Base-by-base conservation (phyloP, 2,329 filamentous ascomycete genomes). In the Phyllosticta capitalensis region DNA sequence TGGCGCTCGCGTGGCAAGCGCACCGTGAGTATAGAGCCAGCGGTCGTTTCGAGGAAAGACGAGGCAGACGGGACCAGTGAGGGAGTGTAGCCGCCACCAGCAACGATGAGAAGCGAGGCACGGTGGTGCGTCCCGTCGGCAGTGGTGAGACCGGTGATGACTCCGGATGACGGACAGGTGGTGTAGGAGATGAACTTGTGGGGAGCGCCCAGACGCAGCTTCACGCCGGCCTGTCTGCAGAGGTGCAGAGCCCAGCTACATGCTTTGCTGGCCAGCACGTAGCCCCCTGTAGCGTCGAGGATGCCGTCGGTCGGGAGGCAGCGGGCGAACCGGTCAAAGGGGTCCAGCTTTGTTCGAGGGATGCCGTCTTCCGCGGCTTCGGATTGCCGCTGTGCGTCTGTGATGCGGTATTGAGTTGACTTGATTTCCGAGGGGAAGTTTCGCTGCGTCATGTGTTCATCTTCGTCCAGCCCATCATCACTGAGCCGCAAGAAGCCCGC, bases 31-130 rank as follows among this genome's bases (percentile, higher is more conserved):
- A 81, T 75, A 0, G 73, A 75, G 0, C 79, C 78, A 0, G 73
- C 76, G 0, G 79, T 81, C 0, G 78, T 74, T 64, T 82, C 79
- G n/a, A 74, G 72, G 0, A 81, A 65, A 0, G 67, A 67, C 51
- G 77, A 55, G 17, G 78, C 65, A 9, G 72, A 64, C 0, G 77
- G 75, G 0, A 79, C 55, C 1, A 79, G 62, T 1, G 68, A 65
- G 0, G 76, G 77, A 0, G 77, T 79, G 72, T 76, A 78, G 1
- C 73, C 72, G 1, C 77, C 77, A 54, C 74, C 74, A 0, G 76
- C 75, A 33, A 78, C 63, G 49, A 79, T 68, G 3, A 68, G 70
- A 17, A 71, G 73, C 5, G 76, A 67, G 19, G 79, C 78, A 1
- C 33, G 61, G 61, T 81, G 72, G 1, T 69, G 53, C 0, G 64